Evolutionary conservation across 768 basidiomycete species (phyloP).

Genomic region (Boletus vermiculosoides): DNA sequence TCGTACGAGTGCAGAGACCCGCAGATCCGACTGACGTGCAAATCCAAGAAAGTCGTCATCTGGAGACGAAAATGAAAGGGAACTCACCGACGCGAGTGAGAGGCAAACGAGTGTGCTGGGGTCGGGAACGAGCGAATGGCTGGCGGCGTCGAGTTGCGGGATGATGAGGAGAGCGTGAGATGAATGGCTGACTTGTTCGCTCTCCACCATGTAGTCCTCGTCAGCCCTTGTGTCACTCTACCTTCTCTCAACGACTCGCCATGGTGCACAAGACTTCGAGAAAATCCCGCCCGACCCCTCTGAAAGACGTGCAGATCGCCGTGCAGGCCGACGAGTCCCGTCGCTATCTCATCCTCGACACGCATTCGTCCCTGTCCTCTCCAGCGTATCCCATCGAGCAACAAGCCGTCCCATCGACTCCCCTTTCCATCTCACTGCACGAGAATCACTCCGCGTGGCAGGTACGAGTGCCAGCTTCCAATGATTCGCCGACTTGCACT

Average conservation of each 20-base stretch:
- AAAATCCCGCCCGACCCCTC: slow-evolving; percentile 10
- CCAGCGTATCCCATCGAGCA: slow-evolving; percentile 6
- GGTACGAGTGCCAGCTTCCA: background rate
- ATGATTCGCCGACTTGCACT: background rate
- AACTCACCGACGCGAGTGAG: slow-evolving; percentile 20
- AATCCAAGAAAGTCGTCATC: slow-evolving; percentile 50
- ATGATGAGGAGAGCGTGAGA: background rate
- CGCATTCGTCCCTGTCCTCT: background rate
- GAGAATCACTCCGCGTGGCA: background rate
- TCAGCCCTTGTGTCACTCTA: background rate
- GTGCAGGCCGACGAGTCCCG: slow-evolving; percentile 11
- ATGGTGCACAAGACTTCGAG: slow-evolving; percentile 6
- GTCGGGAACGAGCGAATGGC: background rate
- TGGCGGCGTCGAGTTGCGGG: background rate
- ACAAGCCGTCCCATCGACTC: background rate
- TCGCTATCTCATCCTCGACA: slow-evolving; percentile 15
- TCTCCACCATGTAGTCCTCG: background rate
- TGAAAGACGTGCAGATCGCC: slow-evolving; percentile 20
- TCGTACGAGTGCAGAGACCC: slow-evolving; percentile 18
- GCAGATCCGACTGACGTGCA: slow-evolving; percentile 63
- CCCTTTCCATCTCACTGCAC: background rate
- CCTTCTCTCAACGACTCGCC: background rate
- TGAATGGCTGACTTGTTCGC: slow-evolving; percentile 20
- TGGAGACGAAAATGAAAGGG: background rate
- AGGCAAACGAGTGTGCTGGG: background rate